Evolutionary conservation across 2,329 filamentous ascomycete species (phyloP).

Genomic region (Scleromitrula shiraiana): DNA sequence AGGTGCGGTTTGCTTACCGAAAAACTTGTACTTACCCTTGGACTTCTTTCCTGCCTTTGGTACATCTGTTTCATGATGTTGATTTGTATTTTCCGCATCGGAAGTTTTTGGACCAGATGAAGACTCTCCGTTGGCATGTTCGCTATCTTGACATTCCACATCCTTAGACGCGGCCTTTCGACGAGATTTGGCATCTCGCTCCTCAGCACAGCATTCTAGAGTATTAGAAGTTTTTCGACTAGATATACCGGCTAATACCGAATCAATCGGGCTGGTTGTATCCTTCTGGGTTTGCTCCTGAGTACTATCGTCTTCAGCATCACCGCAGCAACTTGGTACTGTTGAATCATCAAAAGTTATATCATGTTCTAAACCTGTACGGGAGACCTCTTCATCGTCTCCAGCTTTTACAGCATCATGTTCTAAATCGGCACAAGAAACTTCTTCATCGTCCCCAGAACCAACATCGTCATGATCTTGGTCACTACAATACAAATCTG

Average conservation of each 20-base stretch:
- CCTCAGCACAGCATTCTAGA: no score
- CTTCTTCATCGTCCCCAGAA: neutral
- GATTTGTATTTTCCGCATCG: neutral
- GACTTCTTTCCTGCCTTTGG: neutral
- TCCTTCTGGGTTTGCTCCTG: no score
- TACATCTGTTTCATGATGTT: neutral
- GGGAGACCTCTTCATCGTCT: neutral
- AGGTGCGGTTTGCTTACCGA: neutral
- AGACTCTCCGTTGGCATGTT: no score
- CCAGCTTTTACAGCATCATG: neutral
- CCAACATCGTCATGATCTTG: neutral
- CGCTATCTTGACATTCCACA: no score
- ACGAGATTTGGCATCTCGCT: no score
- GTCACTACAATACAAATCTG: neutral
- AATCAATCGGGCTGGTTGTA: no score
- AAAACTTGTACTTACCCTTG: neutral
- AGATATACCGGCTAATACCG: no score
- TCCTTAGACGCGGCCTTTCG: no score
- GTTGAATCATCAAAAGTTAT: neutral
- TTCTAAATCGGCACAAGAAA: neutral
- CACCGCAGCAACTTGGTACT: conserved; percentile 7
- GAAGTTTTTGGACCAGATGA: neutral
- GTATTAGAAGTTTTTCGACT: no score
- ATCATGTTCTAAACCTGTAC: neutral
- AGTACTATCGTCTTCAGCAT: neutral